Evolutionary conservation across 202 grass and related monocot species (phyloP).

Genomic region (Carex sylvatica): DNA sequence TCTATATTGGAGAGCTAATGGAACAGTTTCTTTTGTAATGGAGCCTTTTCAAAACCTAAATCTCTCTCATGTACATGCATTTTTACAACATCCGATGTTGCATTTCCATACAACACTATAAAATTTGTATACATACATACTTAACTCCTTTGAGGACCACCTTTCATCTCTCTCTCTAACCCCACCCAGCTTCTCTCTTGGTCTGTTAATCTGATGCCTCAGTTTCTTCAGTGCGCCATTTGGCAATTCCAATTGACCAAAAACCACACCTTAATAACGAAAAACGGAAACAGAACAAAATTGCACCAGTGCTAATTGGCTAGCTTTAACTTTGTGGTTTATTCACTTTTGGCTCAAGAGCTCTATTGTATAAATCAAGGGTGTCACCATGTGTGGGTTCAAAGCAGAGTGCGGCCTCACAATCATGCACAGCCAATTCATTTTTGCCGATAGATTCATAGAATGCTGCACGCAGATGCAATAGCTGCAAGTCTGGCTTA

Average conservation of each 20-base stretch:
- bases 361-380: slow-evolving; percentile 77
- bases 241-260: slow-evolving; percentile 21
- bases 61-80: slow-evolving; percentile 19
- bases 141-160: neutral
- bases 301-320: neutral
- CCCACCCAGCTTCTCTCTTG: neutral
- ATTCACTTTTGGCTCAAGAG: slow-evolving; percentile 23
- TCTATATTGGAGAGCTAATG: slow-evolving; percentile 29
- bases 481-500: slow-evolving; percentile 81
- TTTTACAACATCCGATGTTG: slow-evolving; percentile 12
- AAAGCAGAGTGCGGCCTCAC: slow-evolving; percentile 83
- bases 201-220: slow-evolving; percentile 19
- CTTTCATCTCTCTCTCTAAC: slow-evolving; percentile 10
- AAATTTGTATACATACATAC: slow-evolving; percentile 31
- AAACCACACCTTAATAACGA: slow-evolving; percentile 1
- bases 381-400: slow-evolving; percentile 71
- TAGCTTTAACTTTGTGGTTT: slow-evolving; percentile 38
- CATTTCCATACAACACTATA: slow-evolving; percentile 24
- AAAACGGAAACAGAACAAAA: slow-evolving; percentile 9
- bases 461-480: slow-evolving; percentile 86
- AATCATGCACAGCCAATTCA: slow-evolving; percentile 53
- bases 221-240: slow-evolving; percentile 18
- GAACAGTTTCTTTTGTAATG: slow-evolving; percentile 17
- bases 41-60: slow-evolving; percentile 25
- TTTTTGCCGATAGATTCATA: slow-evolving; percentile 67